Conservation (phyloP, 129 eudicot species). For the Logfia minima region DNA sequence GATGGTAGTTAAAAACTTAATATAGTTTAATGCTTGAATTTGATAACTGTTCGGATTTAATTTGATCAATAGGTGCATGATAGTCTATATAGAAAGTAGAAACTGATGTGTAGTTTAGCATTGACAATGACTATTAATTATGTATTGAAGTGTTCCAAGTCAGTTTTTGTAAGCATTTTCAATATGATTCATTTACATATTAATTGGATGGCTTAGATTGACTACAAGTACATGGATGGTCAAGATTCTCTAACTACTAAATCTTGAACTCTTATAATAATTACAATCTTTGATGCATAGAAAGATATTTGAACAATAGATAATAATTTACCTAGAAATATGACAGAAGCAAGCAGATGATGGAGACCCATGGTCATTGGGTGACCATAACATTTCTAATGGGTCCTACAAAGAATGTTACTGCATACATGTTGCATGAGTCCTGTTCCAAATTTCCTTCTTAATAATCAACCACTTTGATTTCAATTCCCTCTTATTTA, state of each 20-base stretch:
- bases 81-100: not conserved
- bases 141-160: not conserved
- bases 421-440: constrained; percentile 19
- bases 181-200: not conserved
- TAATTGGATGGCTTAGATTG: not conserved
- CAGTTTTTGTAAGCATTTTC: not conserved
- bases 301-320: not conserved
- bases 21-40: not conserved
- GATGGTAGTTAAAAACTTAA: no score
- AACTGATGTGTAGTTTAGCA: no score
- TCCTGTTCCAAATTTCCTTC: constrained; percentile 20
- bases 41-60: not conserved
- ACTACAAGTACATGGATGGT: no score
- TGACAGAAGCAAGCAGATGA: not conserved
- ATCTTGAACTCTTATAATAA: no score
- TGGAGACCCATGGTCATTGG: not conserved
- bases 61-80: not conserved
- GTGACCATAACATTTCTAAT: not conserved
- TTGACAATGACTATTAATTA: no score
- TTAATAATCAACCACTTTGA: not conserved
- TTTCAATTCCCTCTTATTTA: not conserved
- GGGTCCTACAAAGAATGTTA: constrained; percentile 32
- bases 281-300: not conserved
- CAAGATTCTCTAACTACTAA: no score
- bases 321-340: not conserved